Evolutionary conservation across 2,329 filamentous ascomycete genomes (phyloP).

Genomic region (Pseudogymnoascus sp.): DNA sequence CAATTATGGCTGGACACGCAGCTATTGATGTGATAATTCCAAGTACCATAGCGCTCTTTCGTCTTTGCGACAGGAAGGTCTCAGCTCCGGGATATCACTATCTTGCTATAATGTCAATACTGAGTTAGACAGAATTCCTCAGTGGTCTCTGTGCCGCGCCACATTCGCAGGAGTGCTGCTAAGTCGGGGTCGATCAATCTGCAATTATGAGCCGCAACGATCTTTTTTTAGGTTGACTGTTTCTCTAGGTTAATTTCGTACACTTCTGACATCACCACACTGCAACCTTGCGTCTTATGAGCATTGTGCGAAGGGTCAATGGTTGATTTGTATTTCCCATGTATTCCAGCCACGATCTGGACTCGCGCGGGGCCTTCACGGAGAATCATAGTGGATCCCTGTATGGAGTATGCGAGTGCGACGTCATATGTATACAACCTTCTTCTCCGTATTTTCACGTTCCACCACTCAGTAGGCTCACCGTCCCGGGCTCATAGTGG

Average conservation of each 20-base stretch:
- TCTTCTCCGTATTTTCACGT: neutral
- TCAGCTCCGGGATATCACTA: neutral
- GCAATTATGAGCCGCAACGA: neutral
- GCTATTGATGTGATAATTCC: constrained; percentile 26
- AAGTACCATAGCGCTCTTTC: constrained; percentile 17
- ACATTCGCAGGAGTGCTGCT: neutral
- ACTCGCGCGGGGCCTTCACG: neutral
- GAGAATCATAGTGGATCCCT: neutral
- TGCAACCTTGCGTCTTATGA: neutral
- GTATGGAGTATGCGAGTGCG: neutral
- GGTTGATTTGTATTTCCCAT: neutral
- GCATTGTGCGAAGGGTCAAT: neutral
- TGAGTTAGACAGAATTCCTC: neutral
- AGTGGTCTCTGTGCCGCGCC: neutral
- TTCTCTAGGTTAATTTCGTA: neutral
- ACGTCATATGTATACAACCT: neutral
- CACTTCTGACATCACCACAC: neutral
- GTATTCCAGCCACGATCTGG: neutral
- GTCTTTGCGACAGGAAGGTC: neutral
- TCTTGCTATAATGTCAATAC: neutral
- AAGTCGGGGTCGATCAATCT: neutral
- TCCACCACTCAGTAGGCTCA: neutral
- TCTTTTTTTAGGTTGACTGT: neutral
- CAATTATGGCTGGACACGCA: constrained; percentile 36
- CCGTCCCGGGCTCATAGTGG: neutral